Base-by-base conservation (phyloP, 108 stramenopile genomes). In the Cyclotella cryptica region DNA sequence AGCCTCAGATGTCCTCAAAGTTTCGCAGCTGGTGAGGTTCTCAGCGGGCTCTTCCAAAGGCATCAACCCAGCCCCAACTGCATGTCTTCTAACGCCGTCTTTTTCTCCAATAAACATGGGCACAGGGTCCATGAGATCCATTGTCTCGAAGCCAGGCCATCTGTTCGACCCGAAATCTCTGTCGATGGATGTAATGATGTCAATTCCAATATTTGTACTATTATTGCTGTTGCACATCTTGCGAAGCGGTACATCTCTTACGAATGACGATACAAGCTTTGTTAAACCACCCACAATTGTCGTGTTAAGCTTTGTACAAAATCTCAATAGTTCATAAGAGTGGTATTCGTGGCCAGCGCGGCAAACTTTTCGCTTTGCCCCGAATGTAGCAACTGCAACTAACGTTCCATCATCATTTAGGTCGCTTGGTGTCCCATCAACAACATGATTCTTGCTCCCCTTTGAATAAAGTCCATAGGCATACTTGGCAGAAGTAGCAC, bases 171-270 rank as follows among this genome's bases (percentile, higher is more conserved):
- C 89, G 81, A 89, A 92, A 71, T 92, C 92, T n/a, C 92, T 80
- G 83, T 92, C 92, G 29, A 92, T 69, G 26, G 85, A 79, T 9
- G 92, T 92, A 26, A 92, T 87, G 27, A 92, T 79, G 60, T 92
- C 92, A 22, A 80, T 41, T 30, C 65, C 79, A 15, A 29, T 51
- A 21, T 40, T 21, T 14, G 14, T 18, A 26, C 44, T n/a, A 28
- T 57, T 30, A n/a, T 45, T 30, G 43, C 19, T 47, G 1, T 26
- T 14, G 30, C 24, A 12, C 45, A 18, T 19, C 24, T 64, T 69
- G 51, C 81, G 60, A n/a, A 74, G 75, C 17, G 21, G 19, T 12
- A 74, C 26, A 28, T 89, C 85, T 27, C 49, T 75, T 8, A 74
- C 62, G 53, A 92, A 92, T 19, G 87, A 80, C 43, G 69, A 39